Conservation (phyloP, 495 filamentous ascomycete species). For the Talaromyces wortmannii region DNA sequence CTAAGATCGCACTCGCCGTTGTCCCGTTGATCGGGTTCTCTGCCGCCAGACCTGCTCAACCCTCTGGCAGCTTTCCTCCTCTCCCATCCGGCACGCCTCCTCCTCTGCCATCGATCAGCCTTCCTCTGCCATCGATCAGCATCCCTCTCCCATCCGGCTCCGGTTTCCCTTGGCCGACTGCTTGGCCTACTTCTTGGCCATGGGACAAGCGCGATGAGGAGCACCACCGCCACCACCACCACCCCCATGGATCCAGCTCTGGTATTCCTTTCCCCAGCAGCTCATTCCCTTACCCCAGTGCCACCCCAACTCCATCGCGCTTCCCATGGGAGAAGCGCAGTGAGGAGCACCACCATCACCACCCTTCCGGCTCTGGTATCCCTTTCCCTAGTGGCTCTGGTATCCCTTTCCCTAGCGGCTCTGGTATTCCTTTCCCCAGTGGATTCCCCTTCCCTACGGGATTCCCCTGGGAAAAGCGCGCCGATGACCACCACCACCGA, state of each 20-base stretch:
- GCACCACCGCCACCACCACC: too few relatives aligned
- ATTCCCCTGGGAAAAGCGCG: neutral
- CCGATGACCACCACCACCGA: neutral
- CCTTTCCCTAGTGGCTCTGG: too few relatives aligned
- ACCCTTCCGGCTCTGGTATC: too few relatives aligned
- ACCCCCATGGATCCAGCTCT: too few relatives aligned
- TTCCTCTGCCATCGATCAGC: neutral
- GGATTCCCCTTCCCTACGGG: too few relatives aligned
- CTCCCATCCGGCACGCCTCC: neutral
- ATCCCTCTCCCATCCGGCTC: neutral
- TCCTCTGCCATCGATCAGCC: neutral
- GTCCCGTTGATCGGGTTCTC: slow-evolving; percentile 1
- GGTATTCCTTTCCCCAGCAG: too few relatives aligned
- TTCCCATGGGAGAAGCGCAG: too few relatives aligned
- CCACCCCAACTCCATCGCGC: too few relatives aligned
- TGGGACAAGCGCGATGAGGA: neutral
- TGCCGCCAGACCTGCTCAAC: neutral
- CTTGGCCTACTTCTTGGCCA: neutral
- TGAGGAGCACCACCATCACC: too few relatives aligned
- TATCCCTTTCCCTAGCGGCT: too few relatives aligned
- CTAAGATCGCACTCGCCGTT: neutral
- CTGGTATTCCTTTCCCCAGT: neutral
- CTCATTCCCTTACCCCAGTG: too few relatives aligned
- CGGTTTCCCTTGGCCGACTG: too few relatives aligned
- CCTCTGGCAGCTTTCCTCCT: neutral